Conservation (phyloP, 2,329 filamentous ascomycete genomes). For the Colletotrichum trifolii region DNA sequence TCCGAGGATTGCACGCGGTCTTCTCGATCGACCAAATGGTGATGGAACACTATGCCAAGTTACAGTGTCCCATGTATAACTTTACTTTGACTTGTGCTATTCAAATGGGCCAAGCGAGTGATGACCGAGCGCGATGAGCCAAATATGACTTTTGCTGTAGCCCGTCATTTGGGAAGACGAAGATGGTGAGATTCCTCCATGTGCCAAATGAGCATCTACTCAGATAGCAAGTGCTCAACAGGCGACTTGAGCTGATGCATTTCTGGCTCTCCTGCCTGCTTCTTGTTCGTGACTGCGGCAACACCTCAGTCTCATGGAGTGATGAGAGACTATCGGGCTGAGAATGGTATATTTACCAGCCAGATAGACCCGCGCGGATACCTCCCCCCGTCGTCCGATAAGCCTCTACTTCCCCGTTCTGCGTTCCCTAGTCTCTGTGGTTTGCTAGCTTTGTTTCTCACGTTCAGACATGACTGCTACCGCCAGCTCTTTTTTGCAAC, state of each 20-base stretch:
- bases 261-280: neutral
- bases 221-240: neutral
- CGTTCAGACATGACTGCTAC: no score
- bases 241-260: neutral
- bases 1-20: neutral
- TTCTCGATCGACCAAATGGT: neutral
- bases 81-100: no score
- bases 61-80: no score
- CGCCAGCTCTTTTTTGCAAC: no score
- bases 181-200: no score
- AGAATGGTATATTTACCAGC: conserved; percentile 34
- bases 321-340: conserved; percentile 21
- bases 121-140: no score
- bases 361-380: conserved; percentile 32
- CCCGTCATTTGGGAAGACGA: no score
- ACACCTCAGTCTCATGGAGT: conserved; percentile 13
- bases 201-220: neutral
- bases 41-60: no score
- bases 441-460: no score
- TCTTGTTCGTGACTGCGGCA: conserved; percentile 18
- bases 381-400: conserved; percentile 4
- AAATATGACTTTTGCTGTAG: no score
- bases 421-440: no score
- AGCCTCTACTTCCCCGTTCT: neutral
- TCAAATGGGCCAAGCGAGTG: no score